Evolutionary conservation across 768 basidiomycete genomes (phyloP), one percentile per base, ranked within the genome.

Genomic region (Termitomyces sp.): DNA sequence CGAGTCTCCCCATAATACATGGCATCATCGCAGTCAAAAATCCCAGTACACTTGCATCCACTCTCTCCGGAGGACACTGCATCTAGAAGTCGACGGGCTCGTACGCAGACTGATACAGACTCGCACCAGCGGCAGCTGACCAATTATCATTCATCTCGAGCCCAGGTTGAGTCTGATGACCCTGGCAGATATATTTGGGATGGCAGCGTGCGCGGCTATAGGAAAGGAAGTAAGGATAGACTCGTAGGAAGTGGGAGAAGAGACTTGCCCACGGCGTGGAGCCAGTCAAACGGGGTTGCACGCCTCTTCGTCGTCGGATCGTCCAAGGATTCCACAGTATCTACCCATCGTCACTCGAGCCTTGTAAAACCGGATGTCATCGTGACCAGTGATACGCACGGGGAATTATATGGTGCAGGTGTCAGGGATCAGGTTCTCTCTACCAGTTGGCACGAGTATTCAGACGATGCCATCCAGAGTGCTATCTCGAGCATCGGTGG

Each of bases 401-500:
- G 68, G 5, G 66, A 73, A 12, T 64, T 72, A 7, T 68, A 78
- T 42, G 55, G 65, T 56, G 54, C 74, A 29, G 44, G 64, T 2
- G 60, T 76, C 13, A 71, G 75, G 1, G 67, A 76, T 1, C 78
- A 83, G 58, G 77, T 92, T 12, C 77, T 92, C 18, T 73, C 78
- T 2, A 87, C 84, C 9, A 81, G 76, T 66, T 94, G 91, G 90
- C 90, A 93, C 65, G 81, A 84, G 24, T 85, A 83, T 63, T 84
- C 88, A 2, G 89, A 93, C 68, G 83, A 88, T 50, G 86, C 80
- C 2, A 87, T 93, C 44, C 84, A 87, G 59, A 73, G 77, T 16
- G 78, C 83, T 4, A 81, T 92, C 24, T 79, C 87, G 0, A 72
- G 71, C 20, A 69, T 88, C 15, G 66, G 73, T 54, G 59, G 64